phyloP scores from a whole-genome alignment of 1,284 basidiomycete genomes.

The Leccinum cinnamomeum region DNA sequence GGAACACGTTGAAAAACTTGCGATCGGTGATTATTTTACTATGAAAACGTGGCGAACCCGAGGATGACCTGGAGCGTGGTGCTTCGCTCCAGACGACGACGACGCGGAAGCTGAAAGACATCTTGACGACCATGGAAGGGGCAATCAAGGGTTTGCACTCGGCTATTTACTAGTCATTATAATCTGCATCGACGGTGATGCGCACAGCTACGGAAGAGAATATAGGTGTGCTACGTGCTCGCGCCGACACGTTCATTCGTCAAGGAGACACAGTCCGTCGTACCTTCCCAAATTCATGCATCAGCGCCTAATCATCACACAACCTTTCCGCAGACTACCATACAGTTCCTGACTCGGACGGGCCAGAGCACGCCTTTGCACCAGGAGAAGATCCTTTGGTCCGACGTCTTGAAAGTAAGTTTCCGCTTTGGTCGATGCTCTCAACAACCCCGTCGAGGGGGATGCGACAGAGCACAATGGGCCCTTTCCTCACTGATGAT shows the following conservation, averaged over 20 bases:
- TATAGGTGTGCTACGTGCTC: conserved; percentile 45
- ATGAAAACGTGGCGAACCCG: conserved; percentile 59
- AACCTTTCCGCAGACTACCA: conserved; percentile 68
- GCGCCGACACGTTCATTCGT: conserved; percentile 53
- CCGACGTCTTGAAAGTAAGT: conserved; percentile 69
- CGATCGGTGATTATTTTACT: conserved; percentile 62
- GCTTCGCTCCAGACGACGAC: conserved; percentile 42
- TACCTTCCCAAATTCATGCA: background rate
- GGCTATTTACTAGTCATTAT: too few species aligned
- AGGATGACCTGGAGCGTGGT: conserved; percentile 48
- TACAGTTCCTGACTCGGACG: conserved; percentile 72
- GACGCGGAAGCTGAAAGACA: conserved; percentile 47
- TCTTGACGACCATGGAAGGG: conserved; percentile 51
- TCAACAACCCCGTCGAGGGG: too few species aligned
- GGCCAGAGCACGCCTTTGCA: conserved; percentile 74
- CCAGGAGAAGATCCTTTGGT: conserved; percentile 86
- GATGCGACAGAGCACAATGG: too few species aligned
- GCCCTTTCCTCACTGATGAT: too few species aligned
- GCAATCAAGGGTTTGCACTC: conserved; percentile 36
- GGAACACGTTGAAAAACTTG: conserved; percentile 59
- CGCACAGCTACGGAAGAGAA: conserved; percentile 19
- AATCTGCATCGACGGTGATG: too few species aligned
- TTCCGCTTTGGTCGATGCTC: conserved; percentile 59
- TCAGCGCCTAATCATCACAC: conserved; percentile 1
- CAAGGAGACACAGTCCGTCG: conserved; percentile 58